Evolutionary conservation across 345 rosid genomes (phyloP).

Genomic region (Cochlearia excelsa): DNA sequence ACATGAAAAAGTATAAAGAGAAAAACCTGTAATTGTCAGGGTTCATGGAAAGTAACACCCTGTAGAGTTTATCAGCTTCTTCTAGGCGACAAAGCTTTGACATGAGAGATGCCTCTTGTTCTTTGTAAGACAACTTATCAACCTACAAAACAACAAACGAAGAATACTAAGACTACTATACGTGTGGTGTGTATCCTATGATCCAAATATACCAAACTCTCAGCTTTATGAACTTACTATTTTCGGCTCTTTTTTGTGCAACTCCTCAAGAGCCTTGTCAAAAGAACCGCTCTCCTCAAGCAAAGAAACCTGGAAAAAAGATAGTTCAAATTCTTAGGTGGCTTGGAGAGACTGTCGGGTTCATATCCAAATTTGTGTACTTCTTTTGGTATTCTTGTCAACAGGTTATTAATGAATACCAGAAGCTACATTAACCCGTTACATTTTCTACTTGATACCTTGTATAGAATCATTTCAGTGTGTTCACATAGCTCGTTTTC

Average conservation of each 20-base stretch:
- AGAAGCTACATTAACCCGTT: constrained; percentile 12
- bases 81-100: constrained; percentile 67
- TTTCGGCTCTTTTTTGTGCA: constrained; percentile 68
- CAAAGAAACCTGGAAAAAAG: constrained; percentile 63
- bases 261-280: constrained; percentile 76
- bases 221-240: constrained; percentile 53
- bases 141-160: constrained; percentile 50
- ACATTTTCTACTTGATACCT: constrained; percentile 50
- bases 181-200: background rate
- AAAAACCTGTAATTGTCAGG: constrained; percentile 95
- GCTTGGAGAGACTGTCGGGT: background rate
- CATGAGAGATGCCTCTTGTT: constrained; percentile 83
- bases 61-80: constrained; percentile 74
- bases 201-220: constrained; percentile 15
- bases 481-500: constrained; percentile 95
- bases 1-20: background rate
- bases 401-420: constrained; percentile 3
- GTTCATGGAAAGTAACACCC: constrained; percentile 73
- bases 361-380: background rate
- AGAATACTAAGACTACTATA: constrained; percentile 22
- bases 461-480: constrained; percentile 96
- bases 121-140: constrained; percentile 76
- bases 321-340: background rate
- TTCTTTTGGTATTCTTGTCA: background rate
- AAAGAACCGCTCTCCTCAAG: constrained; percentile 72